Evolutionary conservation across 352 stramenopile genomes (phyloP).

Genomic region (Thraustotheca clavata): DNA sequence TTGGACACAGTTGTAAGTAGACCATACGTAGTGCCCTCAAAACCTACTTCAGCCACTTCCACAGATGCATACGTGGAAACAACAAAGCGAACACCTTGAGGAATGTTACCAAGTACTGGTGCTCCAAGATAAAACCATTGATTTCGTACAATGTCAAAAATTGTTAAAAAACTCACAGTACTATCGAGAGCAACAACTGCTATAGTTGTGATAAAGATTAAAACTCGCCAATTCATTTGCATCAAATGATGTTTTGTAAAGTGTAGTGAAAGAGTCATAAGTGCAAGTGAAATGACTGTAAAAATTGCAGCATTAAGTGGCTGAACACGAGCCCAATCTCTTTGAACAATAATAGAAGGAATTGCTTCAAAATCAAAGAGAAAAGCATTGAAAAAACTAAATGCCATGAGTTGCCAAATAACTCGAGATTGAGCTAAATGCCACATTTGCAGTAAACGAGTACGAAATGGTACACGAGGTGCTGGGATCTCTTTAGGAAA

Average conservation of each 20-base stretch:
- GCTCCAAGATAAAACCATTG: slow-evolving; percentile 40
- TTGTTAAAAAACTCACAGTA: slow-evolving; percentile 38
- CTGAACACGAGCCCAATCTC: slow-evolving; percentile 45
- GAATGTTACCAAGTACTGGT: slow-evolving; percentile 39
- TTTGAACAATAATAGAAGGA: slow-evolving; percentile 39
- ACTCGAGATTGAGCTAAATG: slow-evolving; percentile 45
- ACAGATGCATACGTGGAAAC: slow-evolving; percentile 46
- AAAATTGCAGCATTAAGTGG: slow-evolving; percentile 42
- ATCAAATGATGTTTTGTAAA: slow-evolving; percentile 48
- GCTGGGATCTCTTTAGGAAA: not conserved
- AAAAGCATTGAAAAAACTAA: slow-evolving; percentile 50
- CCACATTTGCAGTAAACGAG: not conserved
- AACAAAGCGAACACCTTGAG: slow-evolving; percentile 23
- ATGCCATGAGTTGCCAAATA: slow-evolving; percentile 70
- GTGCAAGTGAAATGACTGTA: slow-evolving; percentile 36
- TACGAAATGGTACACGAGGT: not conserved
- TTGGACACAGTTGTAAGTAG: slow-evolving; percentile 39
- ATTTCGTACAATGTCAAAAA: slow-evolving; percentile 51
- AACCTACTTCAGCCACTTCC: slow-evolving; percentile 42
- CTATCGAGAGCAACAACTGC: slow-evolving; percentile 35
- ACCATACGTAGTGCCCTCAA: slow-evolving; percentile 48
- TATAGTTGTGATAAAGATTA: slow-evolving; percentile 31
- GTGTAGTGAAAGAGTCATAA: slow-evolving; percentile 49
- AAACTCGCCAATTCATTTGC: slow-evolving; percentile 39
- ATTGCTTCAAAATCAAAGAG: slow-evolving; percentile 33